Percentiles rank a stretch among this genome's conserved stretches.
Evolutionary conservation across 352 stramenopile species (phyloP).

Genomic region (Phytophthora macrochlamydospora): DNA sequence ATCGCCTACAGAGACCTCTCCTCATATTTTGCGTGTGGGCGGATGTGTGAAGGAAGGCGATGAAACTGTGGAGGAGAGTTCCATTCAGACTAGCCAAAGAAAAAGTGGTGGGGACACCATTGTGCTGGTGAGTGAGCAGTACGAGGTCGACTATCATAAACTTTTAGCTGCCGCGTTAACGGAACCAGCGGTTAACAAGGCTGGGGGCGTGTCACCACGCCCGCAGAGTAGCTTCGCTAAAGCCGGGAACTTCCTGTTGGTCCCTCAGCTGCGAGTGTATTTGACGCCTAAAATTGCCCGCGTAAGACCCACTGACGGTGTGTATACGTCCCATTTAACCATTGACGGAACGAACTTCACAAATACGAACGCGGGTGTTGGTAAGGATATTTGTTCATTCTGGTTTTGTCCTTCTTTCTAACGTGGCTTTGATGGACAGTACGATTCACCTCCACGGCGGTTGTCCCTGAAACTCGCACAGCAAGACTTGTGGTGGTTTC

Average conservation of each 20-base stretch:
- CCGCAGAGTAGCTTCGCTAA: neutral
- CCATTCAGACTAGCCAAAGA: slow-evolving; percentile 6
- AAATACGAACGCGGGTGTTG: slow-evolving; percentile 48
- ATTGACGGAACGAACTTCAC: slow-evolving; percentile 64
- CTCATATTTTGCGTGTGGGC: slow-evolving; percentile 4
- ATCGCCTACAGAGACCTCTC: neutral
- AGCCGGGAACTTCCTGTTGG: slow-evolving; percentile 22
- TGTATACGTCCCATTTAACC: slow-evolving; percentile 67
- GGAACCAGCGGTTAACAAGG: neutral
- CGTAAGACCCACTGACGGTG: slow-evolving; percentile 52
- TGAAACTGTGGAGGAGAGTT: slow-evolving; percentile 4
- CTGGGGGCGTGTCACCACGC: slow-evolving; percentile 1
- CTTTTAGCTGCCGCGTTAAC: slow-evolving; percentile 8
- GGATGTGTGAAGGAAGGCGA: slow-evolving; percentile 22
- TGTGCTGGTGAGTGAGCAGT: slow-evolving; percentile 22
- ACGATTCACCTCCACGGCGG: slow-evolving; percentile 43
- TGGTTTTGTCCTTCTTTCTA: neutral
- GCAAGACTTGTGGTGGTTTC: slow-evolving; percentile 46
- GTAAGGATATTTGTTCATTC: slow-evolving; percentile 32
- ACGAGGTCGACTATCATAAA: slow-evolving; percentile 29
- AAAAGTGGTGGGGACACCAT: slow-evolving; percentile 10
- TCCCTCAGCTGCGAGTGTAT: slow-evolving; percentile 50
- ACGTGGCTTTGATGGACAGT: slow-evolving; percentile 25
- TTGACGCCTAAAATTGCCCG: slow-evolving; percentile 47
- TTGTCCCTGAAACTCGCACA: slow-evolving; percentile 41